Base-by-base conservation (phyloP, 768 basidiomycete species). In the Leccinum subgranulosum region DNA sequence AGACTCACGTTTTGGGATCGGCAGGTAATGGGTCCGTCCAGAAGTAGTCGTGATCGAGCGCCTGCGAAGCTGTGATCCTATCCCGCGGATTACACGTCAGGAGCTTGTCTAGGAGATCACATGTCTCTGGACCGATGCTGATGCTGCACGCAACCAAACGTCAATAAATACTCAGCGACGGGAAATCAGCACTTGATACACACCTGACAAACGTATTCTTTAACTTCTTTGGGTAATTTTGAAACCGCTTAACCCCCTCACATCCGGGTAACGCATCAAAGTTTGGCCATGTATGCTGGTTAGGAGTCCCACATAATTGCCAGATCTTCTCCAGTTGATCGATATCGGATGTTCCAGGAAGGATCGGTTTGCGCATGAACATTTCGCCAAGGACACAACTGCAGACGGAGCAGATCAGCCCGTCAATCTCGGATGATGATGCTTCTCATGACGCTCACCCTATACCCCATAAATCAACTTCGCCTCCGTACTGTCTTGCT, bases 351-450 rank as follows among this genome's bases (percentile, higher is more conserved):
- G 81, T 83, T 15, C 96, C 96, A 6, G 86, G 86, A 54, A 98
- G 79, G 56, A 99, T 94, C 0, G 96, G 95, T 54, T 83, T 79
- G 46, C 88, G 84, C 56, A 82, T 80, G 71, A 92, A 96, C 93
- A 98, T 98, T 74, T 99, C 97, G 29, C 90, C 96, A n/a, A 98
- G 77, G 28, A 98, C 92, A 72, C 96, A 97, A 7, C 93, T 95
- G 60, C 6, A 43, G 10, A 46, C 11, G 25, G 41, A 14, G 28
- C 19, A 53, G 21, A 63, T 61, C n/a, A 58, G 51, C 25, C 27
- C 46, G 33, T 10, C 46, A 29, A 25, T 33, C 34, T 51, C 9
- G 14, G 10, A 9, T n/a, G 39, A 39, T 28, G 43, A 49, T 8
- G 17, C 27, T 47, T 31, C 28, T 48, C 54, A 15, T 23, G 27